Evolutionary conservation across 352 stramenopile genomes (phyloP).

Genomic region (Globisporangium nagaii): DNA sequence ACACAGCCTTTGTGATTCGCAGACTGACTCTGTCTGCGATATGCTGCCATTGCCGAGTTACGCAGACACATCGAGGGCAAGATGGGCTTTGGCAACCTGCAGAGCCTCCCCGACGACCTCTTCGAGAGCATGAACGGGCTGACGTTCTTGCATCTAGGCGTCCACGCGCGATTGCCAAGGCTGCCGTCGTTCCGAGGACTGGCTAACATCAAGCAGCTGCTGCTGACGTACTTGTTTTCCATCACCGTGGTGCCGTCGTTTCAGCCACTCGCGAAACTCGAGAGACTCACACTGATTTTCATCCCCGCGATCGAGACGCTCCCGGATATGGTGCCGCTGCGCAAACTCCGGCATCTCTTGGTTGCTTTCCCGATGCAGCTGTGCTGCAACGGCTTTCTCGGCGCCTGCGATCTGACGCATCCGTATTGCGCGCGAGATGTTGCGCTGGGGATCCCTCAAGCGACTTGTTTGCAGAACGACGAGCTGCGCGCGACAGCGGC

Average conservation of each 20-base stretch:
- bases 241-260: conserved; percentile 25
- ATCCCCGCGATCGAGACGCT: conserved; percentile 9
- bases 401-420: background rate
- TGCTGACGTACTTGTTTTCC: conserved; percentile 13
- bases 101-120: conserved; percentile 14
- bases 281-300: conserved; percentile 14
- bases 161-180: conserved; percentile 13
- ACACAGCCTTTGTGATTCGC: too few species aligned
- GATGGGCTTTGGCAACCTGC: conserved; percentile 14
- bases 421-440: background rate
- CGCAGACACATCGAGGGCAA: conserved; percentile 29
- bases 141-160: conserved; percentile 29
- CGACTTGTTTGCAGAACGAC: background rate
- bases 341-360: background rate
- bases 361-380: background rate
- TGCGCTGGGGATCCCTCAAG: background rate
- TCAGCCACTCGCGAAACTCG: background rate
- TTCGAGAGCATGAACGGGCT: conserved; percentile 30
- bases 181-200: conserved; percentile 25
- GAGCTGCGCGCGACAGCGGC: background rate
- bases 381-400: background rate
- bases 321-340: conserved; percentile 6
- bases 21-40: too few species aligned
- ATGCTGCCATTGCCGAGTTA: too few species aligned
- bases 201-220: conserved; percentile 22